A percentile compares a stretch with the other conserved stretches of the same genome.
Conservation (phyloP, 1,284 basidiomycete species). For the Grifola frondosa region DNA sequence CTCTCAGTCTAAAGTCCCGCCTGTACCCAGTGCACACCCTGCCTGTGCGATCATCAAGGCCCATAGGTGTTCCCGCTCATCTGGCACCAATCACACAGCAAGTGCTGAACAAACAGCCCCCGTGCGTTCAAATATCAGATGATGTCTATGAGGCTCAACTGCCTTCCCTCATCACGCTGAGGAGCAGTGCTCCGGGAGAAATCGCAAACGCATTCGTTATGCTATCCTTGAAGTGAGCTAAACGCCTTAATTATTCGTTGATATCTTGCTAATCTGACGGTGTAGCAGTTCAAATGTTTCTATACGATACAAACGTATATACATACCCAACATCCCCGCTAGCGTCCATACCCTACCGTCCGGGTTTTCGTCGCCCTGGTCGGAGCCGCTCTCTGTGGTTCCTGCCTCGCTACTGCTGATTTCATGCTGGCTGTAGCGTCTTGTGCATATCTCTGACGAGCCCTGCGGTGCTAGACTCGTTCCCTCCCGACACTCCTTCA, state of each 20-base stretch:
- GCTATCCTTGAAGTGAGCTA: slow-evolving; percentile 75
- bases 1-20: slow-evolving; percentile 22
- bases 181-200: slow-evolving; percentile 59
- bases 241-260: too few species aligned
- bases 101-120: slow-evolving; percentile 34
- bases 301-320: slow-evolving; percentile 19
- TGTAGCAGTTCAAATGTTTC: slow-evolving; percentile 15
- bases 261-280: background rate
- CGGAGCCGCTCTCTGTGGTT: background rate
- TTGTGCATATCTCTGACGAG: slow-evolving; percentile 15
- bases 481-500: slow-evolving; percentile 24
- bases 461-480: slow-evolving; percentile 13
- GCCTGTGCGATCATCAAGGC: slow-evolving; percentile 68
- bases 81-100: slow-evolving; percentile 34
- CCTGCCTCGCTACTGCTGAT: background rate
- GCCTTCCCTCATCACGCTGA: slow-evolving; percentile 76
- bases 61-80: slow-evolving; percentile 50
- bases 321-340: slow-evolving; percentile 17
- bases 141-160: slow-evolving; percentile 68
- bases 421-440: background rate
- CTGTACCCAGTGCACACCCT: slow-evolving; percentile 46
- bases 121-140: slow-evolving; percentile 54
- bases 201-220: slow-evolving; percentile 74
- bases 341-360: background rate
- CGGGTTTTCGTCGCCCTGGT: slow-evolving; percentile 3